Evolutionary conservation across 2,329 filamentous ascomycete species (phyloP).

Genomic region (Immersiporthe knoxdaviesiana): DNA sequence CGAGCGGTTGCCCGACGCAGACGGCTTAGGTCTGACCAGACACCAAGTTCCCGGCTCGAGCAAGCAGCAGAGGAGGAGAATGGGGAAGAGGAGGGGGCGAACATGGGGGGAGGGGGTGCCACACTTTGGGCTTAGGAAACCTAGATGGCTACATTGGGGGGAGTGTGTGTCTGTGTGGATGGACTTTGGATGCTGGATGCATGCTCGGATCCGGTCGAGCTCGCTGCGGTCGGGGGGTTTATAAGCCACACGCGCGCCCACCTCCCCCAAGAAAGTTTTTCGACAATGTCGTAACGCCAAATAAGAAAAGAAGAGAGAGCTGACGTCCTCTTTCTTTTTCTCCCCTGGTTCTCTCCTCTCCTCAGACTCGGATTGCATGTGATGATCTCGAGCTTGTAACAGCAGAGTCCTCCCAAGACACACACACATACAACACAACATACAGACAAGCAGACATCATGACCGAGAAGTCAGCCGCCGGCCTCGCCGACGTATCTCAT

Average conservation of each 20-base stretch:
- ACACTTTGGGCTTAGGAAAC: too few species aligned
- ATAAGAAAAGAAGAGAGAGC: background rate
- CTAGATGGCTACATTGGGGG: too few species aligned
- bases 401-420: background rate
- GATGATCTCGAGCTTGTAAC: background rate
- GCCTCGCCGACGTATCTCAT: slow-evolving; percentile 10
- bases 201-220: background rate
- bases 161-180: too few species aligned
- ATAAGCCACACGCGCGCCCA: slow-evolving; percentile 4
- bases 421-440: background rate
- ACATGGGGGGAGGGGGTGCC: background rate
- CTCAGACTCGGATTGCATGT: background rate
- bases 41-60: background rate
- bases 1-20: background rate
- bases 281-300: background rate
- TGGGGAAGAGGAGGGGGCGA: background rate
- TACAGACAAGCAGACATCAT: background rate
- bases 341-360: too few species aligned
- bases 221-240: slow-evolving; percentile 6
- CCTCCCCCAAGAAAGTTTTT: background rate
- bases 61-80: background rate
- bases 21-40: slow-evolving; percentile 5
- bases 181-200: background rate
- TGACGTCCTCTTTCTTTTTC: background rate
- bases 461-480: slow-evolving; percentile 2